Percentiles rank a stretch among this genome's conserved stretches.
Evolutionary conservation across 225 moss, liverwort and hornwort genomes (phyloP).

Genomic region (Takakia lepidozioides): DNA sequence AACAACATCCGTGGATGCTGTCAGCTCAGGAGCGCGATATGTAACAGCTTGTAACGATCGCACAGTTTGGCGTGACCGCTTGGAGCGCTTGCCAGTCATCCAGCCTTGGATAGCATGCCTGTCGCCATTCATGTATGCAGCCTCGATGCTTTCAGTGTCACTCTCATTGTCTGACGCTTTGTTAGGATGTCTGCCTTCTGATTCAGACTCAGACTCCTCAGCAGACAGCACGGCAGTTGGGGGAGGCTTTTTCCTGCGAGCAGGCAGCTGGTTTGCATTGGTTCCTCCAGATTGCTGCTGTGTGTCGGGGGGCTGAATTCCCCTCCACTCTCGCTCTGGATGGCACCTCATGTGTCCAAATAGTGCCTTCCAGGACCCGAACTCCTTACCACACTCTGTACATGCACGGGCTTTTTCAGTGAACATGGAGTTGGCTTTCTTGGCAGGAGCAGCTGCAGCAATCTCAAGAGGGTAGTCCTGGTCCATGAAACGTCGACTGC

Average conservation of each 20-base stretch:
- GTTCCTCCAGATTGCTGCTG: background rate
- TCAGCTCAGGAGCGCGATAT: conserved; percentile 24
- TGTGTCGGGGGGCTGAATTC: conserved; percentile 70
- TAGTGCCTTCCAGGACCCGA: conserved; percentile 83
- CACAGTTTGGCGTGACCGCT: conserved; percentile 65
- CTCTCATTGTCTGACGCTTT: conserved; percentile 79
- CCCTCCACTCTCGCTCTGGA: conserved; percentile 90
- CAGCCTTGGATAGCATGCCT: conserved; percentile 41
- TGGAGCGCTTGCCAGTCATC: conserved; percentile 71
- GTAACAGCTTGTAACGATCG: conserved; percentile 70
- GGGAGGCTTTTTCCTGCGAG: conserved; percentile 52
- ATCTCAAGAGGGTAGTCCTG: conserved; percentile 83
- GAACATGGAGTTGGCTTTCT: conserved; percentile 69
- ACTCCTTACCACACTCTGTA: conserved; percentile 81
- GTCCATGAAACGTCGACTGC: conserved; percentile 89
- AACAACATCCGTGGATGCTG: no score
- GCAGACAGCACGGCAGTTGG: conserved; percentile 15
- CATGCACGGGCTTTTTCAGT: conserved; percentile 46
- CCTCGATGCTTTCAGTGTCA: conserved; percentile 89
- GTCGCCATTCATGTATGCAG: conserved; percentile 72
- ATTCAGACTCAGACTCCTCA: conserved; percentile 44
- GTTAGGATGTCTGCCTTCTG: conserved; percentile 18
- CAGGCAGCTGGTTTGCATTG: conserved; percentile 21
- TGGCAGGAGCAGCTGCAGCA: conserved; percentile 36
- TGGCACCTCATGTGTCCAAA: conserved; percentile 99